A percentile compares a stretch with the other conserved stretches of the same genome.
Evolutionary conservation across 495 filamentous ascomycete species (phyloP).

Genomic region (Penicillium turbatum): DNA sequence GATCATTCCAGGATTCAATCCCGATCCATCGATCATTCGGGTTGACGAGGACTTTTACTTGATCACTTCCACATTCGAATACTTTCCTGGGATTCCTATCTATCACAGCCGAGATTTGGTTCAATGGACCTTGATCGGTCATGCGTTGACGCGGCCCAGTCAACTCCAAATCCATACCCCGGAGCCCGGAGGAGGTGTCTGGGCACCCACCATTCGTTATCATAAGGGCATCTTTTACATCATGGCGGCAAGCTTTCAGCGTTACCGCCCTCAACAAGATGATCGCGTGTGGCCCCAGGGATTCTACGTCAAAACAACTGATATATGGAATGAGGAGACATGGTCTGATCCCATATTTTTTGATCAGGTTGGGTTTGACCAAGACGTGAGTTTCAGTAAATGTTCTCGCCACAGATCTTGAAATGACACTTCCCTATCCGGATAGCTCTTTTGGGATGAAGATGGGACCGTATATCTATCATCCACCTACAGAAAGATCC

Average conservation of each 20-base stretch:
- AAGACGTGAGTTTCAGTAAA: slow-evolving; percentile 34
- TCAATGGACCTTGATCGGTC: slow-evolving; percentile 45
- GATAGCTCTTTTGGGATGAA: slow-evolving; percentile 40
- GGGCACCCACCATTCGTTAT: slow-evolving; percentile 42
- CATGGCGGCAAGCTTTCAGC: slow-evolving; percentile 38
- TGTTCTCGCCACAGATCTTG: neutral
- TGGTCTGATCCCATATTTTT: slow-evolving; percentile 51
- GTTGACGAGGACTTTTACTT: slow-evolving; percentile 40
- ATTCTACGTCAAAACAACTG: slow-evolving; percentile 43
- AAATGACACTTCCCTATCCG: neutral
- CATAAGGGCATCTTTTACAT: slow-evolving; percentile 39
- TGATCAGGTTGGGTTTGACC: slow-evolving; percentile 45
- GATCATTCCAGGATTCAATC: slow-evolving; percentile 42
- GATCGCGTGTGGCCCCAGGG: slow-evolving; percentile 44
- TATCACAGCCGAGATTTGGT: slow-evolving; percentile 46
- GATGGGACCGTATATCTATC: slow-evolving; percentile 39
- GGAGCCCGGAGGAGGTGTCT: slow-evolving; percentile 46
- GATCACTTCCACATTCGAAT: slow-evolving; percentile 46
- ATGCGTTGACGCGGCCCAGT: slow-evolving; percentile 54
- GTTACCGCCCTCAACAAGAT: slow-evolving; percentile 41
- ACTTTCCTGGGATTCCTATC: slow-evolving; percentile 44
- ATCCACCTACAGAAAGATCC: slow-evolving; percentile 32
- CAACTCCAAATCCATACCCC: slow-evolving; percentile 60
- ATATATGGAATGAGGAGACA: slow-evolving; percentile 44
- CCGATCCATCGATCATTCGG: slow-evolving; percentile 39